Evolutionary conservation across 768 basidiomycete genomes (phyloP).

Genomic region (Mycena filopes): DNA sequence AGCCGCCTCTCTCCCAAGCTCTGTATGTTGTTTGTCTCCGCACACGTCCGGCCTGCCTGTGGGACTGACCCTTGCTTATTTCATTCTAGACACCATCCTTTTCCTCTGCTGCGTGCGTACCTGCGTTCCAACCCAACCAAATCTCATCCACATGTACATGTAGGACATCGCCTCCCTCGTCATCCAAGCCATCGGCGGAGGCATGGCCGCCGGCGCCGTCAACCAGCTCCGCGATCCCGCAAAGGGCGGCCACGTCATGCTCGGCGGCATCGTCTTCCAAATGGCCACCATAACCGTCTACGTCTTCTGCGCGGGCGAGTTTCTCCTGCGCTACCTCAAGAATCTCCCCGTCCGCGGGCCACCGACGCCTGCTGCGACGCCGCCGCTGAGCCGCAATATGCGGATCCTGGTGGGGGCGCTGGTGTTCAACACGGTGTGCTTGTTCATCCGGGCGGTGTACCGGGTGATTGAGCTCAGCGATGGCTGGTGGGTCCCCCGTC

Average conservation of each 20-base stretch:
- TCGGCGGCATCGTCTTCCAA: conserved; percentile 27
- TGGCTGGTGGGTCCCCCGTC: conserved; percentile 43
- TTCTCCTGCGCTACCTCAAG: conserved; percentile 46
- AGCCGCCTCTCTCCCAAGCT: conserved; percentile 57
- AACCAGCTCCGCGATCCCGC: conserved; percentile 17
- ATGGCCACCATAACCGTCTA: conserved; percentile 26
- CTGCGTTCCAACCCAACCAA: no score
- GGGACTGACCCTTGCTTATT: neutral
- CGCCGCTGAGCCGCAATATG: neutral
- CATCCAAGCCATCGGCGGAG: conserved; percentile 74
- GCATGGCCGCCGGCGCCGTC: conserved; percentile 54
- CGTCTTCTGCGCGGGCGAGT: conserved; percentile 52
- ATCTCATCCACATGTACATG: neutral
- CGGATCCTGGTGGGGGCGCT: conserved; percentile 12
- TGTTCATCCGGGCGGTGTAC: conserved; percentile 42
- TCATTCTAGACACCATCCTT: conserved; percentile 47
- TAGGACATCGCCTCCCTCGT: conserved; percentile 69
- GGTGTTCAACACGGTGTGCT: conserved; percentile 25
- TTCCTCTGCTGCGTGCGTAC: conserved; percentile 49
- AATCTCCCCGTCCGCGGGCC: conserved; percentile 2
- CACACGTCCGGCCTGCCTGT: neutral
- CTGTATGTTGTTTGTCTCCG: conserved; percentile 46
- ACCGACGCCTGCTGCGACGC: neutral
- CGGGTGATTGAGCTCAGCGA: conserved; percentile 46
- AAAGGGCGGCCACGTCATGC: conserved; percentile 30